phyloP scores from a whole-genome alignment of 192 early-diverging fungal species.

The Globomyces pollinis-pini region DNA sequence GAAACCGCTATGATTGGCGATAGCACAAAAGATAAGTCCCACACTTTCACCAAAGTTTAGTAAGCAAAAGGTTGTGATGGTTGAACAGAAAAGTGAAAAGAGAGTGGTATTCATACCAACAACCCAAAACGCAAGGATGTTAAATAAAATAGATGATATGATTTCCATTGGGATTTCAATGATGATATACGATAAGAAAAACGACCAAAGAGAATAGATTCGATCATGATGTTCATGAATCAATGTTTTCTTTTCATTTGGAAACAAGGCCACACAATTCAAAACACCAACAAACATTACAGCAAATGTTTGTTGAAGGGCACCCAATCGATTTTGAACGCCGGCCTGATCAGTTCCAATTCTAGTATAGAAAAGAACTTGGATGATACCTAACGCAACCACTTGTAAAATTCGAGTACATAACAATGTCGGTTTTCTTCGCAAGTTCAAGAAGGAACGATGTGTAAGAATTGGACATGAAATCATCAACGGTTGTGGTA shows the following conservation, averaged over 20 bases:
- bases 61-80: conserved; percentile 15
- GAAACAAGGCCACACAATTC: conserved; percentile 33
- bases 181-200: conserved; percentile 26
- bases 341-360: not conserved
- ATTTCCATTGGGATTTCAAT: conserved; percentile 15
- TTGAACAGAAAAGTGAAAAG: conserved; percentile 18
- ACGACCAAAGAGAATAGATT: conserved; percentile 25
- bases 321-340: conserved; percentile 19
- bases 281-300: conserved; percentile 38
- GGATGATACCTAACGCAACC: conserved; percentile 30
- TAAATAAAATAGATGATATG: conserved; percentile 15
- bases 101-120: conserved; percentile 15
- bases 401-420: conserved; percentile 30
- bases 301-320: conserved; percentile 32
- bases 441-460: conserved; percentile 23
- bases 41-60: conserved; percentile 35
- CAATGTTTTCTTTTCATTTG: conserved; percentile 26
- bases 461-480: conserved; percentile 22
- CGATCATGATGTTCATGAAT: conserved; percentile 29
- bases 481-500: conserved; percentile 2
- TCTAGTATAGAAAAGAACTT: conserved; percentile 26
- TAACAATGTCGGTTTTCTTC: conserved; percentile 22
- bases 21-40: conserved; percentile 37
- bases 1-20: conserved; percentile 32
- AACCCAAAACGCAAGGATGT: conserved; percentile 15